Conservation (phyloP, 1,139 yeast genomes). For the Maudiozyma humilis region DNA sequence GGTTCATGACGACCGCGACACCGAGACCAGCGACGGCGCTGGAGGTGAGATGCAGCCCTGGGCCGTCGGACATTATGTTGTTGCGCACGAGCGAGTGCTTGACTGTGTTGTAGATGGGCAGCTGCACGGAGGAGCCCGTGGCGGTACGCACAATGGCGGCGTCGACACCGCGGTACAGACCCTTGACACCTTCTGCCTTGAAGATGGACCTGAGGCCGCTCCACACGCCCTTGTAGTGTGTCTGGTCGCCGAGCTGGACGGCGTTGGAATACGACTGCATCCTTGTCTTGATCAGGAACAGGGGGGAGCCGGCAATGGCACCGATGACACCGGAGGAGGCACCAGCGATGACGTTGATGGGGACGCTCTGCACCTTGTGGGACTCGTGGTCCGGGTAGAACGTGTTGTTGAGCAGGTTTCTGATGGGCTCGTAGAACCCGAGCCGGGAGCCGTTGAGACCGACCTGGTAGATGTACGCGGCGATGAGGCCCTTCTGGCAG, state of each 20-base stretch:
- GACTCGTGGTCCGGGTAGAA: constrained; percentile 48
- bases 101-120: constrained; percentile 82
- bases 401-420: constrained; percentile 49
- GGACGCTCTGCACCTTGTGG: constrained; percentile 48
- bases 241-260: constrained; percentile 79
- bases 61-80: constrained; percentile 51
- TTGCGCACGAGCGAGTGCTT: constrained; percentile 46
- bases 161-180: constrained; percentile 83
- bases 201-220: constrained; percentile 62
- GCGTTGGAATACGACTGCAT: constrained; percentile 80
- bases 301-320: constrained; percentile 82
- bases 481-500: constrained; percentile 74
- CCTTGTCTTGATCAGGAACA: constrained; percentile 85
- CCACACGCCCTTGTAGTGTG: constrained; percentile 63
- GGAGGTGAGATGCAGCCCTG: constrained; percentile 63
- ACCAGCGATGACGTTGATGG: constrained; percentile 73
- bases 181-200: constrained; percentile 62
- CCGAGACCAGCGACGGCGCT: constrained; percentile 82
- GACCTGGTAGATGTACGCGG: constrained; percentile 81
- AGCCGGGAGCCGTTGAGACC: constrained; percentile 89
- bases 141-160: constrained; percentile 94
- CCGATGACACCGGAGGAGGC: constrained; percentile 82
- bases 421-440: constrained; percentile 85
- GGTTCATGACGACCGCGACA: constrained; percentile 92
- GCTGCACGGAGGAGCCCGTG: constrained; percentile 89